Evolutionary conservation across 2,329 filamentous ascomycete genomes (phyloP), one percentile per base, ranked within the genome.

Genomic region (Fusarium citri): DNA sequence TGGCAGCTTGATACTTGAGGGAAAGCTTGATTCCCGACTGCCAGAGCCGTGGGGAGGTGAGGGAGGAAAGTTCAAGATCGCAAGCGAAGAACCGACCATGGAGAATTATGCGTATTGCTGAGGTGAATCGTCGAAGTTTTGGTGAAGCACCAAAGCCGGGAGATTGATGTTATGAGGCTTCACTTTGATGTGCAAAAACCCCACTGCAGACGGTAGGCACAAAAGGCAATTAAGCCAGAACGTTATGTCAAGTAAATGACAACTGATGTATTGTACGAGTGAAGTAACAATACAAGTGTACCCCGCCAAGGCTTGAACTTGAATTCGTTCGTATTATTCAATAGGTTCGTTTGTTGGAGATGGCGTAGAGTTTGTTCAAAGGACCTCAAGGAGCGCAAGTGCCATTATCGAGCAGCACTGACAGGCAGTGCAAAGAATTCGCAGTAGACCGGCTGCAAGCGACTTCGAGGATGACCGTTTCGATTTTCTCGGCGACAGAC

Each of bases 1-100:
- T 42, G 72, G 72, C 51, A 74, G 62, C 25, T 64, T 55, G 43
- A 71, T 57, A 55, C 56, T 68, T 55, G 55, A 48, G 48, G 60
- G 66, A 40, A 66, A 59, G 40, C 64, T 59, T 41, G 64, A 60
- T 72, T 64, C 64, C 55, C 64, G 71, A 49, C 64, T 48, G 61
- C 65, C 50, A 56, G 62, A 69, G 65, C 53, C 66, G 66, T 64
- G 59, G 22, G 69, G 60, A 45, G 72, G 72, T 45, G 73, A 73
- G 41, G 66, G 72, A 46, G 69, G 72, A 53, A 72, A 62, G 64
- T 74, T 62, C 28, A 70, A 72, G 28, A 46, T 61, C 66, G 71
- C 59, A 47, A 65, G 57, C 40, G 68, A 65, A 53, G 72, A 72
- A 53, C 72, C 69, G 72, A 75, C 66, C 66, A 79, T 79, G 65